These are phyloP conservation scores for Lathyrus sativus DNA, from an alignment of 306 rosid genomes.

Conservation along the genomic window DNA sequence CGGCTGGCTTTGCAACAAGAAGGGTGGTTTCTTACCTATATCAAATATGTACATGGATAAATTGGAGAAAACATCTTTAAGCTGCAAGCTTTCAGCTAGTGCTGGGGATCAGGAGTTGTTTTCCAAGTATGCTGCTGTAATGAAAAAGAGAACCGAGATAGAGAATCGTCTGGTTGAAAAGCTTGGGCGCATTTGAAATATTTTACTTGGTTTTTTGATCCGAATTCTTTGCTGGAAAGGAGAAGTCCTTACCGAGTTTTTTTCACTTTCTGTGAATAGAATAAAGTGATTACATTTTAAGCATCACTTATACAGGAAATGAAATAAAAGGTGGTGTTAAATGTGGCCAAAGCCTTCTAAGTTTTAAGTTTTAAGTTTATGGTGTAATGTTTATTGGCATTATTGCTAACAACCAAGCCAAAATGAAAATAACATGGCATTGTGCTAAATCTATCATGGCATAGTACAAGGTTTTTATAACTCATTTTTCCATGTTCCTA, in stretches of 20 bases:
- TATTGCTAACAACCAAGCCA: background rate
- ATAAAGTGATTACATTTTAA: slow-evolving; percentile 9
- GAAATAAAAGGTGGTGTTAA: background rate
- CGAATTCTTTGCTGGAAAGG: background rate
- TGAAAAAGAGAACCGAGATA: slow-evolving; percentile 82
- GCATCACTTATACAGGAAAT: background rate
- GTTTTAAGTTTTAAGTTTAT: background rate
- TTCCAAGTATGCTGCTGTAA: slow-evolving; percentile 60
- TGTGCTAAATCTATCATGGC: background rate
- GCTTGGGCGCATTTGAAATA: slow-evolving; percentile 60
- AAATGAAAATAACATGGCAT: background rate
- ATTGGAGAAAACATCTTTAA: slow-evolving; percentile 66
- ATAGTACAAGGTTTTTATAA: background rate
- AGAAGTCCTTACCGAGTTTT: background rate
- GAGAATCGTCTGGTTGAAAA: slow-evolving; percentile 76
- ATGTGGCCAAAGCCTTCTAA: slow-evolving; percentile 14
- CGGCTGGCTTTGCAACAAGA: slow-evolving; percentile 78
- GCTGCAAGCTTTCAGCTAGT: slow-evolving; percentile 62
- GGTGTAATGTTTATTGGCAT: background rate
- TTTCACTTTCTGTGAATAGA: slow-evolving; percentile 4
- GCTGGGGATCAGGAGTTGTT: slow-evolving; percentile 62
- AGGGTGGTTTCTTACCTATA: slow-evolving; percentile 72
- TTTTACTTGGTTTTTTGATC: background rate
- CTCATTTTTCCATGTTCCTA: background rate
- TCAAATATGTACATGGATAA: slow-evolving; percentile 65